A percentile compares a stretch with the other conserved stretches of the same genome.
These are phyloP conservation scores for Leptomonas pyrrhocoris DNA, from an alignment of 208 protist genomes.

Conservation along the genomic window DNA sequence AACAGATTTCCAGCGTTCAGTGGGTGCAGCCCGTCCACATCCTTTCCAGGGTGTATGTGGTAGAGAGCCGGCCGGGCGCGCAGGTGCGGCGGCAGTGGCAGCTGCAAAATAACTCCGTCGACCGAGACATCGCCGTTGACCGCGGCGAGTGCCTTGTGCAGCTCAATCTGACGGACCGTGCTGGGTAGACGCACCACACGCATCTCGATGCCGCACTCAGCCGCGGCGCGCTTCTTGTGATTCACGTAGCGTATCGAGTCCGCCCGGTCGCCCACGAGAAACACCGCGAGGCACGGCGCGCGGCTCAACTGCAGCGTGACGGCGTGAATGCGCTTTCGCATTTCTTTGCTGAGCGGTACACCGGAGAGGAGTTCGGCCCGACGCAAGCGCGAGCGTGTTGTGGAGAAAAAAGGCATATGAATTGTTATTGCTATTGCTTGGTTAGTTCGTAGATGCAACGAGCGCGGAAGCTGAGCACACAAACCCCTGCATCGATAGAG, in stretches of 20 bases:
- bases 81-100: constrained; percentile 93
- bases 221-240: constrained; percentile 51
- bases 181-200: constrained; percentile 39
- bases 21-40: constrained; percentile 94
- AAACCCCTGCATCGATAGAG: too few species aligned
- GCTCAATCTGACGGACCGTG: constrained; percentile 30
- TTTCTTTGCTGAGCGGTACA: constrained; percentile 41
- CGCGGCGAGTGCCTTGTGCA: constrained; percentile 45
- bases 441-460: not conserved
- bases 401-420: constrained; percentile 6
- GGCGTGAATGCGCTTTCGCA: constrained; percentile 38
- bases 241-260: constrained; percentile 88
- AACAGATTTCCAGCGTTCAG: constrained; percentile 89
- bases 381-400: not conserved
- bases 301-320: constrained; percentile 38
- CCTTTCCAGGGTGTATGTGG: constrained; percentile 76
- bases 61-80: constrained; percentile 68
- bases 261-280: constrained; percentile 90
- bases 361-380: constrained; percentile 54
- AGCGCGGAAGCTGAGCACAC: constrained; percentile 5
- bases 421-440: too few species aligned
- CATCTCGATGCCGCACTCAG: constrained; percentile 52
- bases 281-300: constrained; percentile 88
- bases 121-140: constrained; percentile 45
- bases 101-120: constrained; percentile 91